Base-by-base conservation (phyloP, 345 rosid species). In the Raphanus sativus region DNA sequence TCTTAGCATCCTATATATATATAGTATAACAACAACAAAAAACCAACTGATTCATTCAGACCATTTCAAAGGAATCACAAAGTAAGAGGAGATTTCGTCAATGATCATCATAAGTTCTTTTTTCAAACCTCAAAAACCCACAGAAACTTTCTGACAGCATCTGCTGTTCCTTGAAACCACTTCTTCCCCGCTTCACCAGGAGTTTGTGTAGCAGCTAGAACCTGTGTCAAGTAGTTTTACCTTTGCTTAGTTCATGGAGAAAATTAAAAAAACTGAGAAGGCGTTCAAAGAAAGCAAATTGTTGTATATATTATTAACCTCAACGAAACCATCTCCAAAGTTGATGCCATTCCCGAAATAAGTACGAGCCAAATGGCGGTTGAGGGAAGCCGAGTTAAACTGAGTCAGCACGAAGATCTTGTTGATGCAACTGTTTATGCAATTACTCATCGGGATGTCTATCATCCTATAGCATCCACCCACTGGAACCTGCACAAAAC, bases 81-180 rank as follows among this genome's bases (percentile, higher is more conserved):
- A 34, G 6, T 42, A 48, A 36, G 11, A 63, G 10, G 11, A 63
- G 10, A 16, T 40, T 21, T 15, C n/a, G n/a, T n/a, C 2, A 66
- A 64, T 24, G 42, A 55, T 67, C 32, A 65, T 75, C 21, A 45
- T 5, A 48, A 42, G 17, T n/a, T 13, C 2, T 55, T 21, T 65
- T 10, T 42, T 59, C 55, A 66, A 48, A 90, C 99, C 99, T 94
- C 97, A 86, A 94, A 94, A 65, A 94, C 97, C 98, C 99, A 90
- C 40, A 52, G 74, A 76, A 94, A 94, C 78, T 92, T 89, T 90
- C 99, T 89, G 60, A 94, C 99, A 83, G 99, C 99, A 84, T 94
- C 99, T 15, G 99, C 98, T 30, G 99, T 94, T 83, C 99, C 99
- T 87, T 94, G 96, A 77, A 92, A 94, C 99, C 98, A 94, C 13